Percentiles rank a stretch among this genome's conserved stretches.
These are phyloP conservation scores for Colletotrichum salicis DNA, from an alignment of 2,329 filamentous ascomycete species.

Conservation along the genomic window DNA sequence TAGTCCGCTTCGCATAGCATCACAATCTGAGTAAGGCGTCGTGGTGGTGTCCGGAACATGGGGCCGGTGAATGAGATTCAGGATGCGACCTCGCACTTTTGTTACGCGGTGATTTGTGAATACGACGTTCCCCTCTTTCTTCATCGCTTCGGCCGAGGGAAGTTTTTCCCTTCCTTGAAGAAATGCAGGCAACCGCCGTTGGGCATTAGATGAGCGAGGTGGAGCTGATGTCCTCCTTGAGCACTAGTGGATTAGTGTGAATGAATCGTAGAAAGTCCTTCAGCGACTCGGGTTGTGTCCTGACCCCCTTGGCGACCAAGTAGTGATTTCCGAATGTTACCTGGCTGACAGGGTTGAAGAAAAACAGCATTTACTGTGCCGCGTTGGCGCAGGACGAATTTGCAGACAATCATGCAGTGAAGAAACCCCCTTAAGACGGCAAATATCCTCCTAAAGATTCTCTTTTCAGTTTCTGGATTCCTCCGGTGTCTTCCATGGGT, in stretches of 20 bases:
- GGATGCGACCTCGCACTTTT: neutral
- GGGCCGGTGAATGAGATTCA: slow-evolving; percentile 3
- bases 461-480: neutral
- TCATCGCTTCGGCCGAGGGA: no score
- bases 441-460: neutral
- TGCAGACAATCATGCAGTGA: slow-evolving; percentile 3
- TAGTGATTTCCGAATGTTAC: slow-evolving; percentile 16
- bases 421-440: neutral
- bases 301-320: slow-evolving; percentile 2
- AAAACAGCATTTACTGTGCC: slow-evolving; percentile 13
- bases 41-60: neutral
- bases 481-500: neutral
- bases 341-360: neutral
- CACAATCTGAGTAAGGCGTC: slow-evolving; percentile 4
- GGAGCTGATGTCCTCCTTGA: neutral
- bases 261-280: neutral
- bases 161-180: no score
- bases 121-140: slow-evolving; percentile 1
- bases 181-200: neutral
- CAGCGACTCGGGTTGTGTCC: slow-evolving; percentile 11
- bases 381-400: slow-evolving; percentile 9
- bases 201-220: no score
- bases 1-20: neutral
- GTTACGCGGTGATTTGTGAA: neutral
- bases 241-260: neutral